Percentiles rank a stretch among this genome's conserved stretches.
Conservation (phyloP, 192 early-diverging fungal genomes). For the Podila horticola region DNA sequence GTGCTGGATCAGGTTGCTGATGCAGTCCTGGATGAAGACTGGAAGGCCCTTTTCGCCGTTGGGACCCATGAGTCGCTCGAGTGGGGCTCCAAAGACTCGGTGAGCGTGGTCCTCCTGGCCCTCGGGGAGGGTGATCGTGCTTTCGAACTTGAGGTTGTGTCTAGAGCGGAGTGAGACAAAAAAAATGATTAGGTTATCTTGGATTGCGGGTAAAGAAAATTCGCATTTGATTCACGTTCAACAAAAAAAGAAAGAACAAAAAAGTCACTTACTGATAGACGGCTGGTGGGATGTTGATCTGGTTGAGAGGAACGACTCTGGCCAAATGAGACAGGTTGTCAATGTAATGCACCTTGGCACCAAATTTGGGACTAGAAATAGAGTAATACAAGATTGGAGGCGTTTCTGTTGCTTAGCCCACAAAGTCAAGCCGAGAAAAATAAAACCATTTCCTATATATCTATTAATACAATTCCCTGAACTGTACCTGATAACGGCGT, state of each 20-base stretch:
- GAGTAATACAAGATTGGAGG: no score
- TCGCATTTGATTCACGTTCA: background rate
- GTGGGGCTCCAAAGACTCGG: conserved; percentile 78
- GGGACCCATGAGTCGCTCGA: conserved; percentile 80
- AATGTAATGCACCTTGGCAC: conserved; percentile 85
- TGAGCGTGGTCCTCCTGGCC: conserved; percentile 36
- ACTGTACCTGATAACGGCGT: conserved; percentile 81
- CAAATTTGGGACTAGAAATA: conserved; percentile 85
- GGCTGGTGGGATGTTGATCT: conserved; percentile 79
- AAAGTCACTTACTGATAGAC: conserved; percentile 65
- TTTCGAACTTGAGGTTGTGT: conserved; percentile 55
- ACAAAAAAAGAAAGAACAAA: background rate
- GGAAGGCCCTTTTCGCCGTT: conserved; percentile 83
- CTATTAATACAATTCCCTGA: background rate
- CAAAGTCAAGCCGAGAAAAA: no score
- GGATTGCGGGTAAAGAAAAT: background rate
- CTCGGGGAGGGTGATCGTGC: conserved; percentile 53
- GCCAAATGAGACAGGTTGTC: conserved; percentile 76
- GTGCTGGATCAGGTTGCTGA: conserved; percentile 68
- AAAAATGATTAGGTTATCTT: conserved; percentile 1
- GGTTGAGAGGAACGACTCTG: conserved; percentile 71
- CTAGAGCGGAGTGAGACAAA: conserved; percentile 8
- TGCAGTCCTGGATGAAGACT: conserved; percentile 74
- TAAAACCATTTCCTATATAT: no score
- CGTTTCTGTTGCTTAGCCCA: background rate